Evolutionary conservation across 2,329 filamentous ascomycete species (phyloP).

Genomic region (Zymoseptoria pseudotritici): DNA sequence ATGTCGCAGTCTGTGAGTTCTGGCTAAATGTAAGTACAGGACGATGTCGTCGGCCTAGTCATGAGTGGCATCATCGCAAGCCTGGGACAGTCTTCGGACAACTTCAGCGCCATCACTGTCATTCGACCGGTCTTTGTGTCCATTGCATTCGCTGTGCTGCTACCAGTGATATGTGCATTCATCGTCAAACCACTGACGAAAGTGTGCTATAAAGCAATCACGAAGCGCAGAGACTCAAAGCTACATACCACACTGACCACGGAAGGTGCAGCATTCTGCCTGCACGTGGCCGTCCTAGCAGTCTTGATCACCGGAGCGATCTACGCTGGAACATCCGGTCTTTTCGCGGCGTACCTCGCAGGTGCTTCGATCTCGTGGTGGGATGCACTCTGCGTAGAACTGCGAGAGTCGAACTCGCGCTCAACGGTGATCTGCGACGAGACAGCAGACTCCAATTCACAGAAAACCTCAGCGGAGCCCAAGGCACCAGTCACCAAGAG

Average conservation of each 20-base stretch:
- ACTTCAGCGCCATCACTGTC: conserved; percentile 37
- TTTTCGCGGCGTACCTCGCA: conserved; percentile 55
- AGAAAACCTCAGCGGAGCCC: neutral
- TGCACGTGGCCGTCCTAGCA: conserved; percentile 47
- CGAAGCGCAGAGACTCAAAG: neutral
- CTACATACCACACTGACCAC: neutral
- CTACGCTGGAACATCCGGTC: conserved; percentile 56
- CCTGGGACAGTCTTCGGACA: conserved; percentile 40
- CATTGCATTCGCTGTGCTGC: conserved; percentile 42
- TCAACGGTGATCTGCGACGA: neutral
- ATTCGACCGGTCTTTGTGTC: conserved; percentile 47
- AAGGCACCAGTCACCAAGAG: neutral
- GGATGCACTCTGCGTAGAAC: conserved; percentile 31
- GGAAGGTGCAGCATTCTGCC: conserved; percentile 34
- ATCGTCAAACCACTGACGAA: conserved; percentile 38
- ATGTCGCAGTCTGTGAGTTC: neutral
- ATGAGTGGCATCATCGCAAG: conserved; percentile 70
- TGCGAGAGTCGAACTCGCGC: neutral
- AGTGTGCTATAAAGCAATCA: neutral
- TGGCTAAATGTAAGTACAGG: conserved; percentile 25
- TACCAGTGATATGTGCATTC: conserved; percentile 44
- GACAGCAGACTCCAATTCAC: neutral
- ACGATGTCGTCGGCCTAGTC: conserved; percentile 69
- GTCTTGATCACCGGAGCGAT: conserved; percentile 44
- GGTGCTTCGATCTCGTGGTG: conserved; percentile 55